Evolutionary conservation across 192 early-diverging fungal species (phyloP).

Genomic region (Linnemannia zychae): DNA sequence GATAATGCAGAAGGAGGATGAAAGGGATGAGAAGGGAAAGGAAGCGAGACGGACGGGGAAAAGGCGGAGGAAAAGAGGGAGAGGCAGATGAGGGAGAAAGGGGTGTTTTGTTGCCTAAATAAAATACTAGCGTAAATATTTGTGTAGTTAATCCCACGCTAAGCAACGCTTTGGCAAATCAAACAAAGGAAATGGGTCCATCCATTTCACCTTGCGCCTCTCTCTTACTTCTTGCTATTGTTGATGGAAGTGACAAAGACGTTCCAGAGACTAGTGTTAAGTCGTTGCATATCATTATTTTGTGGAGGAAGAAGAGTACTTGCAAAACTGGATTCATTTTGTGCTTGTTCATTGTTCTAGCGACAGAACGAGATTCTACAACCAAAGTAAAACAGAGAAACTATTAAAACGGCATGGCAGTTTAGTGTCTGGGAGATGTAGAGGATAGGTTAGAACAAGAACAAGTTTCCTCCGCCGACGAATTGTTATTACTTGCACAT

Average conservation of each 20-base stretch:
- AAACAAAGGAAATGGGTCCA: no score
- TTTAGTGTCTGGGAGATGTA: background rate
- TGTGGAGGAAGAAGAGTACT: background rate
- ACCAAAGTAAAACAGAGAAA: background rate
- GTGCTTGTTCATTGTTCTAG: background rate
- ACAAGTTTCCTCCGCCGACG: background rate
- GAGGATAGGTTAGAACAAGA: background rate
- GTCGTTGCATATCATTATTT: background rate
- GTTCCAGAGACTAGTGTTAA: background rate
- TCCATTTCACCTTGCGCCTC: no score
- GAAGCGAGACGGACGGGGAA: no score
- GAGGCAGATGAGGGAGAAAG: background rate
- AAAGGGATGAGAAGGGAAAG: background rate
- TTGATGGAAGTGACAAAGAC: no score
- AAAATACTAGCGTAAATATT: no score
- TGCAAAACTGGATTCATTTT: no score
- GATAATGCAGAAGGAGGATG: background rate
- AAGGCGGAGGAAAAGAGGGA: background rate
- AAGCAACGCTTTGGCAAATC: no score
- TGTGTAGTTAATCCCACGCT: no score
- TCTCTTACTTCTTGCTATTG: no score
- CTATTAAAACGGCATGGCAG: background rate
- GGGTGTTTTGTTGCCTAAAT: no score
- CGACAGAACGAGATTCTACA: background rate
- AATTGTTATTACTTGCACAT: background rate